Conservation (phyloP, 306 rosid genomes). For the Begonia masoniana region DNA sequence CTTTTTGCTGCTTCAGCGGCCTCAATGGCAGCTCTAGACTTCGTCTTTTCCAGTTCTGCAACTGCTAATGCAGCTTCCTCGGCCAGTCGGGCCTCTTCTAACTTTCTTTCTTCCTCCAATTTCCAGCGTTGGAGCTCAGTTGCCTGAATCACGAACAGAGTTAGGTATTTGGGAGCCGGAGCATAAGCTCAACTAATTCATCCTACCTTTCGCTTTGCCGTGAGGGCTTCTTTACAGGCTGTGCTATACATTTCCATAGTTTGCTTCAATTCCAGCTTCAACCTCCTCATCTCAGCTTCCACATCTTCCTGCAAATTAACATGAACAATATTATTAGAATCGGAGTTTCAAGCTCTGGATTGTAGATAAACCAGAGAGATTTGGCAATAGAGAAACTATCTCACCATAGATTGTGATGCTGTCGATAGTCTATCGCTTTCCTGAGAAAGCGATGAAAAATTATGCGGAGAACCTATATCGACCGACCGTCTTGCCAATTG, state of each 20-base stretch:
- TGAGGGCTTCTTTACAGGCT: conserved; percentile 91
- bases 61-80: conserved; percentile 73
- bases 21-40: conserved; percentile 73
- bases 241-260: conserved; percentile 95
- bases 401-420: conserved; percentile 41
- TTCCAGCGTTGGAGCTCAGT: conserved; percentile 83
- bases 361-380: too few species aligned
- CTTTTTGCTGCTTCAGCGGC: conserved; percentile 81
- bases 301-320: conserved; percentile 46
- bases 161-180: neutral
- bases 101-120: conserved; percentile 53
- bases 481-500: conserved; percentile 31
- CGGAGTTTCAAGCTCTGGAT: too few species aligned
- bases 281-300: conserved; percentile 89
- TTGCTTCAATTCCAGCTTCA: conserved; percentile 83
- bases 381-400: conserved; percentile 5
- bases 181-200: conserved; percentile 2
- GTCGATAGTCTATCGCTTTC: conserved; percentile 48
- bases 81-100: conserved; percentile 65
- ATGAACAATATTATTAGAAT: too few species aligned
- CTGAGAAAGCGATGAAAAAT: conserved; percentile 39
- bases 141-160: conserved; percentile 40
- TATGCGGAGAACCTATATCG: conserved; percentile 33
- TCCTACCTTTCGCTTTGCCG: conserved; percentile 66
- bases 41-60: conserved; percentile 72